Conservation (phyloP, 2,329 filamentous ascomycete species). For the Verticillium zaregamsianum region DNA sequence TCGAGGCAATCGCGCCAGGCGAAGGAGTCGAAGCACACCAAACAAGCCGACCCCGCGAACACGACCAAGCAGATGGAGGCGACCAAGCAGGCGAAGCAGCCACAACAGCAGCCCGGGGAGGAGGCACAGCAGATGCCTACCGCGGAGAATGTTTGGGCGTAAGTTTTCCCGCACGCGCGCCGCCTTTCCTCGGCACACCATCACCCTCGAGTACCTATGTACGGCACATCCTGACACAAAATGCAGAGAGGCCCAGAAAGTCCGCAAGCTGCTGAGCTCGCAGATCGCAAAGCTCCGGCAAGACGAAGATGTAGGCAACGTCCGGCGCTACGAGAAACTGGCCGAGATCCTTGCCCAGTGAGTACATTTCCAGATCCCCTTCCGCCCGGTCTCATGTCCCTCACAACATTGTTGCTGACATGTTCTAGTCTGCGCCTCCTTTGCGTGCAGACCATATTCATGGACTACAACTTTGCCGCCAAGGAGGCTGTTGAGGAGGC, state of each 20-base stretch:
- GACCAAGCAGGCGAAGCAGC: background rate
- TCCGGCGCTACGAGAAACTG: constrained; percentile 38
- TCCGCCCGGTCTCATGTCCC: background rate
- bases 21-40: background rate
- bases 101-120: background rate
- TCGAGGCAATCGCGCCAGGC: background rate
- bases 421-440: constrained; percentile 59
- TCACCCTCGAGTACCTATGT: no score
- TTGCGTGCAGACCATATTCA: constrained; percentile 69
- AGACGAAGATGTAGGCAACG: constrained; percentile 28
- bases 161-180: background rate
- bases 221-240: constrained; percentile 6
- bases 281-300: constrained; percentile 38
- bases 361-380: constrained; percentile 10
- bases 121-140: background rate
- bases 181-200: background rate
- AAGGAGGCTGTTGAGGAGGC: constrained; percentile 61
- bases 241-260: constrained; percentile 36
- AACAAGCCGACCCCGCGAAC: background rate
- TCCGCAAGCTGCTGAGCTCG: constrained; percentile 37
- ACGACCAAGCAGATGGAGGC: background rate
- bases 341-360: constrained; percentile 39
- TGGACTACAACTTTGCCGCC: constrained; percentile 64
- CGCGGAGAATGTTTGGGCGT: background rate
- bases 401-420: constrained; percentile 6